A percentile compares a stretch with the other conserved stretches of the same genome.
Evolutionary conservation across 2,329 filamentous ascomycete species (phyloP).

Genomic region (Aquanectria penicillioides): DNA sequence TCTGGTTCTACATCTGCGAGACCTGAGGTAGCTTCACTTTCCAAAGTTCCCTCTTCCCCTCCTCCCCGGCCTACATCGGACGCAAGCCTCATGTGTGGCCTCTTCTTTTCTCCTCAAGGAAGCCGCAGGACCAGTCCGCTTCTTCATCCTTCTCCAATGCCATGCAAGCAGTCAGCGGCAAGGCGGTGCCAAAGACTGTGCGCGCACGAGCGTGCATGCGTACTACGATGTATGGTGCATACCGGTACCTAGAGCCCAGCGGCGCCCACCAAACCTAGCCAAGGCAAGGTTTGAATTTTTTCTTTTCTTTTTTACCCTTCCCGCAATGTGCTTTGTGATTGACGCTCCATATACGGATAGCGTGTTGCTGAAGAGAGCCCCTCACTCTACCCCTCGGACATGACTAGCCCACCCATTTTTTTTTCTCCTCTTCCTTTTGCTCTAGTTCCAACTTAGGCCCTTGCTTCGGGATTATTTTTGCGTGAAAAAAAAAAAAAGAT

Average conservation of each 20-base stretch:
- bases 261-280: constrained; percentile 6
- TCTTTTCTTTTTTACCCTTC: background rate
- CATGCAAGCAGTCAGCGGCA: background rate
- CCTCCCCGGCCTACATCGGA: constrained; percentile 19
- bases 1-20: background rate
- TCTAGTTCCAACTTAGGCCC: constrained; percentile 13
- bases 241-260: no score
- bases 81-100: background rate
- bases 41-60: background rate
- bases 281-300: background rate
- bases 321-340: background rate
- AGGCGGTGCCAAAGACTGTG: no score
- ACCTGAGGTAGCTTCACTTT: background rate
- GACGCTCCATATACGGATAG: no score
- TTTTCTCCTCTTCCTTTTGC: background rate
- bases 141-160: background rate
- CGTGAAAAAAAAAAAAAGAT: constrained; percentile 12
- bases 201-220: background rate
- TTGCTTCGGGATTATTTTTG: constrained; percentile 13
- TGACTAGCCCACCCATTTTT: background rate
- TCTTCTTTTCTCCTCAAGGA: background rate
- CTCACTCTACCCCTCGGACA: background rate
- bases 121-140: background rate
- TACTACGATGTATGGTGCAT: background rate
- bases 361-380: background rate